phyloP scores from a whole-genome alignment of 495 filamentous ascomycete genomes.

The Aspergillus wentii region DNA sequence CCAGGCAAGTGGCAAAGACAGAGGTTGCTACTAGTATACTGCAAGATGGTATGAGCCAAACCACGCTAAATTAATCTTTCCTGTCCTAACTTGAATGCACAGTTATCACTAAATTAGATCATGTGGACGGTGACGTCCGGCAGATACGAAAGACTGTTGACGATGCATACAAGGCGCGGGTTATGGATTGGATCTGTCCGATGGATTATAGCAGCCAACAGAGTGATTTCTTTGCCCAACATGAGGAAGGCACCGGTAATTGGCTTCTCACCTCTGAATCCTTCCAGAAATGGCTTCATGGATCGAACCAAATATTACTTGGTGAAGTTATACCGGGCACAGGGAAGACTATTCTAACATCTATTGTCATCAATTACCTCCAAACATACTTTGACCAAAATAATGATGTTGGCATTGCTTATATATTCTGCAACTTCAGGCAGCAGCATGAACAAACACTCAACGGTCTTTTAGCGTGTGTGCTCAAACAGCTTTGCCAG shows the following conservation, averaged over 20 bases:
- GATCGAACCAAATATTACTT: conserved; percentile 25
- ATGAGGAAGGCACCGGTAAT: conserved; percentile 30
- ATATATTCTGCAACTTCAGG: conserved; percentile 36
- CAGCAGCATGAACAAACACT: conserved; percentile 17
- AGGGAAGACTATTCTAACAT: conserved; percentile 31
- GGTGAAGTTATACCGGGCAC: conserved; percentile 35
- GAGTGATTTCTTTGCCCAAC: conserved; percentile 4
- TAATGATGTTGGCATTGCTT: conserved; percentile 20
- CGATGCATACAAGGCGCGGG: too few relatives aligned
- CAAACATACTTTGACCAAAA: conserved; percentile 4
- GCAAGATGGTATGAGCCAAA: too few relatives aligned
- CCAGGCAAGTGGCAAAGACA: too few relatives aligned
- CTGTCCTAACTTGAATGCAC: too few relatives aligned
- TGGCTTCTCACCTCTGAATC: conserved; percentile 37
- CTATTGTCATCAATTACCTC: conserved; percentile 22
- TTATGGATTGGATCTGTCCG: conserved; percentile 10
- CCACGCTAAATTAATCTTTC: too few relatives aligned
- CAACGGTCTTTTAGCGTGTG: conserved; percentile 15
- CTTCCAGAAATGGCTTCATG: conserved; percentile 29
- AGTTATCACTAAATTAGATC: too few relatives aligned
- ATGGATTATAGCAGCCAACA: conserved; percentile 8
- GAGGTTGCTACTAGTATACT: too few relatives aligned
- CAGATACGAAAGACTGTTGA: too few relatives aligned
- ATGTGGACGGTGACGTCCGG: too few relatives aligned
- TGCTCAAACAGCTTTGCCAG: conserved; percentile 30